Evolutionary conservation across 805 yeast genomes (phyloP).

Genomic region (Sugiyamaella mastotermitis): DNA sequence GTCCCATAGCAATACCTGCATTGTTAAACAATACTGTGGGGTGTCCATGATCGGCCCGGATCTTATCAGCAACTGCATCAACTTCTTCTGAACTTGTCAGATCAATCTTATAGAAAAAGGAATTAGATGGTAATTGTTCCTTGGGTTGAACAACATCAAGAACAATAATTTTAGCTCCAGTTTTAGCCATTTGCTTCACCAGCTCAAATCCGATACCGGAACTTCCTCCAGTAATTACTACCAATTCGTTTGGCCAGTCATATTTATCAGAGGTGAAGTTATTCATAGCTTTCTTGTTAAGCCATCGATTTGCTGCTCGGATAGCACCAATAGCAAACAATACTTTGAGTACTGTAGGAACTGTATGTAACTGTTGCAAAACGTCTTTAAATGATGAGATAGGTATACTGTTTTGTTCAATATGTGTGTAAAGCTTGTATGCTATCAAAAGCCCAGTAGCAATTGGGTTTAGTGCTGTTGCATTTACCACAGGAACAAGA

Average conservation of each 20-base stretch:
- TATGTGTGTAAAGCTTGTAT: too few species aligned
- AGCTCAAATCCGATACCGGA: slow-evolving; percentile 1
- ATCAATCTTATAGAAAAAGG: slow-evolving; percentile 51
- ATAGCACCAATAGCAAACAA: background rate
- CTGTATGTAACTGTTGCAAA: too few species aligned
- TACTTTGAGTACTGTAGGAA: background rate
- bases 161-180: slow-evolving; percentile 7
- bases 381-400: too few species aligned
- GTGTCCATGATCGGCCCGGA: slow-evolving; percentile 38
- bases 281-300: slow-evolving; percentile 1
- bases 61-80: slow-evolving; percentile 27
- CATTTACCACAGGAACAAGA: too few species aligned
- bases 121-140: background rate
- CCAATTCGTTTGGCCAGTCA: slow-evolving; percentile 9
- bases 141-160: slow-evolving; percentile 2
- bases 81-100: slow-evolving; percentile 47
- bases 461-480: too few species aligned
- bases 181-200: background rate
- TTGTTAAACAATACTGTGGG: slow-evolving; percentile 65
- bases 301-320: slow-evolving; percentile 1
- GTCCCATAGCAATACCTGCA: slow-evolving; percentile 65
- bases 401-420: too few species aligned
- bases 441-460: too few species aligned
- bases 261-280: slow-evolving; percentile 1
- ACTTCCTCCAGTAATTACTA: slow-evolving; percentile 4